Evolutionary conservation across 1,284 basidiomycete genomes (phyloP).

Genomic region (Moesziomyces antarcticus): DNA sequence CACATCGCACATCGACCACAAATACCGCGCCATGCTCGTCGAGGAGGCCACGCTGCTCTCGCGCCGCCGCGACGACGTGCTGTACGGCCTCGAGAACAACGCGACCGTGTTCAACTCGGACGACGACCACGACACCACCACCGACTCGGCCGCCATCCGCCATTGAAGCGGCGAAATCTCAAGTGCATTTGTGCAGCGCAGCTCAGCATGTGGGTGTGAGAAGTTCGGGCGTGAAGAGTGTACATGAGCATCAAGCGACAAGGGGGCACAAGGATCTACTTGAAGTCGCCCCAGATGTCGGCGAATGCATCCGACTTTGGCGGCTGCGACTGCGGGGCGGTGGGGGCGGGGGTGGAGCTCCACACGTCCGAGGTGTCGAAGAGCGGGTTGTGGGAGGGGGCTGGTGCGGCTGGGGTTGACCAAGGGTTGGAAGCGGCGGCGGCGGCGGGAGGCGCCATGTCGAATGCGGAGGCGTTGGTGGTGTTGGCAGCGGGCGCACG

Average conservation of each 20-base stretch:
- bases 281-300: slow-evolving; percentile 67
- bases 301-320: slow-evolving; percentile 62
- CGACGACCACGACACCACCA: slow-evolving; percentile 16
- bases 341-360: slow-evolving; percentile 22
- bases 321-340: slow-evolving; percentile 5
- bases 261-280: slow-evolving; percentile 11
- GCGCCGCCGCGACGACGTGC: slow-evolving; percentile 64
- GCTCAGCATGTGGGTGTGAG: no score
- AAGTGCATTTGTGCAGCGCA: no score
- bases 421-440: not conserved
- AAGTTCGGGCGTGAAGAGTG: no score
- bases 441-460: not conserved
- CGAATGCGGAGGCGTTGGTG: not conserved
- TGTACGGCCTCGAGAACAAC: slow-evolving; percentile 36
- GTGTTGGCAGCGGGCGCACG: not conserved
- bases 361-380: slow-evolving; percentile 61
- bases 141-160: no score
- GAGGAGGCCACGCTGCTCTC: slow-evolving; percentile 64
- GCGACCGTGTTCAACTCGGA: slow-evolving; percentile 11
- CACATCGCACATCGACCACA: slow-evolving; percentile 44
- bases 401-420: not conserved
- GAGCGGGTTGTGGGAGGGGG: slow-evolving; percentile 9
- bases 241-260: no score
- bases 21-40: slow-evolving; percentile 60
- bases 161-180: no score